These are phyloP conservation scores for Paecilomyces fulvus DNA, from an alignment of 2,329 filamentous ascomycete species.

Conservation along the genomic window DNA sequence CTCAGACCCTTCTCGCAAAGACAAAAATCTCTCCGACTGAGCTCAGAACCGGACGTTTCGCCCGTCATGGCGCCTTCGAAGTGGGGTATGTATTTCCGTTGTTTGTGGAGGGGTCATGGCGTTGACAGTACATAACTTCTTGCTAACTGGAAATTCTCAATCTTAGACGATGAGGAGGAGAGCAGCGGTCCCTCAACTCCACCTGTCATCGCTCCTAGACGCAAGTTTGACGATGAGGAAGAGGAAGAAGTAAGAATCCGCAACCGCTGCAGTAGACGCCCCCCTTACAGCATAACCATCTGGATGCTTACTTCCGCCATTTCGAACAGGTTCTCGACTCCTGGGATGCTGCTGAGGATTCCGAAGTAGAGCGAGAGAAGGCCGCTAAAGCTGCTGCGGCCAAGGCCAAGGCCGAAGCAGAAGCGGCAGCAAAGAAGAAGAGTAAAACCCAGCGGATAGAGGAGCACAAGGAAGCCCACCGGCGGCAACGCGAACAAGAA, in stretches of 20 bases:
- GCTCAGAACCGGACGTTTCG: constrained; percentile 11
- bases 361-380: constrained; percentile 93
- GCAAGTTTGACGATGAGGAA: constrained; percentile 91
- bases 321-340: constrained; percentile 71
- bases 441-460: constrained; percentile 77
- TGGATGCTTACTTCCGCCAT: constrained; percentile 3
- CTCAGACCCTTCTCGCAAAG: neutral
- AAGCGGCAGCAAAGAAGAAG: constrained; percentile 85
- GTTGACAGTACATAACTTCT: neutral
- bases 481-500: constrained; percentile 48
- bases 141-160: constrained; percentile 1
- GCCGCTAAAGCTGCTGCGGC: constrained; percentile 75
- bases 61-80: constrained; percentile 39
- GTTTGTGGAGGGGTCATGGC: neutral
- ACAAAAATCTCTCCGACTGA: neutral
- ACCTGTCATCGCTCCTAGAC: constrained; percentile 39
- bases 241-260: constrained; percentile 61
- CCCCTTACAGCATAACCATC: neutral
- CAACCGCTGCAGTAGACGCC: neutral
- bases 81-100: constrained; percentile 37
- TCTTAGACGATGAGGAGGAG: constrained; percentile 43
- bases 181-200: constrained; percentile 43
- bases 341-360: constrained; percentile 96
- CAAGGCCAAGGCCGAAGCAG: constrained; percentile 82
- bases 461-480: constrained; percentile 61